Evolutionary conservation across 78 protist species (phyloP).

Genomic region (Emiliania huxleyi): DNA sequence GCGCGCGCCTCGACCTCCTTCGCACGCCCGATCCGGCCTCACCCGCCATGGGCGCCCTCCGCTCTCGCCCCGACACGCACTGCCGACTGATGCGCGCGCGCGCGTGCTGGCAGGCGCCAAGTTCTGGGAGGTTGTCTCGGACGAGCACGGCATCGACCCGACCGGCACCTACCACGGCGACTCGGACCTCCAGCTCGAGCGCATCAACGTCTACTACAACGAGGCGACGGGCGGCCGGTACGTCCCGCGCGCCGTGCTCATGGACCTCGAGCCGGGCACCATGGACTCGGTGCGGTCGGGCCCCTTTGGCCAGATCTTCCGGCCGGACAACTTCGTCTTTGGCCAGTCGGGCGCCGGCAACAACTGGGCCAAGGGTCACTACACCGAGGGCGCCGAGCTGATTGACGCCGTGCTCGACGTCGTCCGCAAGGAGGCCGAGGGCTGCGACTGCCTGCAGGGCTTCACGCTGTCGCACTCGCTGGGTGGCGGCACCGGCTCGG

Average conservation of each 20-base stretch:
- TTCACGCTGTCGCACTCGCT: conserved; percentile 98
- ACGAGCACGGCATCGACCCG: conserved; percentile 92
- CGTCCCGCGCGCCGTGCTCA: conserved; percentile 97
- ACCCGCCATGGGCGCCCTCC: no score
- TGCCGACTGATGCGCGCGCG: no score
- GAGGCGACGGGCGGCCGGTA: conserved; percentile 91
- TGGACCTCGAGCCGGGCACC: conserved; percentile 98
- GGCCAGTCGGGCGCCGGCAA: conserved; percentile 94
- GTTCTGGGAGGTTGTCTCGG: conserved; percentile 90
- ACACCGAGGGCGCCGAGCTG: conserved; percentile 96
- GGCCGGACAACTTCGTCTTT: conserved; percentile 92
- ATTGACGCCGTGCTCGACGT: conserved; percentile 94
- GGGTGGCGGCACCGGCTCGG: conserved; percentile 99
- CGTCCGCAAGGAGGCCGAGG: conserved; percentile 96
- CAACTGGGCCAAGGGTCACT: conserved; percentile 99
- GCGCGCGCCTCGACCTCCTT: no score
- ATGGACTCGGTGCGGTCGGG: conserved; percentile 92
- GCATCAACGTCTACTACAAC: conserved; percentile 96
- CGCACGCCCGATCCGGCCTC: no score
- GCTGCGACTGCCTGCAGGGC: conserved; percentile 98
- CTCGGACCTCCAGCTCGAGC: conserved; percentile 86
- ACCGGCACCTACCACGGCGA: conserved; percentile 91
- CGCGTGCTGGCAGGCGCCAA: conserved; percentile 43
- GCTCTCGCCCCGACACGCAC: no score
- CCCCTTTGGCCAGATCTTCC: conserved; percentile 89